These are phyloP conservation scores for Penicillium frequentans DNA, from an alignment of 2,329 filamentous ascomycete species.

Conservation along the genomic window DNA sequence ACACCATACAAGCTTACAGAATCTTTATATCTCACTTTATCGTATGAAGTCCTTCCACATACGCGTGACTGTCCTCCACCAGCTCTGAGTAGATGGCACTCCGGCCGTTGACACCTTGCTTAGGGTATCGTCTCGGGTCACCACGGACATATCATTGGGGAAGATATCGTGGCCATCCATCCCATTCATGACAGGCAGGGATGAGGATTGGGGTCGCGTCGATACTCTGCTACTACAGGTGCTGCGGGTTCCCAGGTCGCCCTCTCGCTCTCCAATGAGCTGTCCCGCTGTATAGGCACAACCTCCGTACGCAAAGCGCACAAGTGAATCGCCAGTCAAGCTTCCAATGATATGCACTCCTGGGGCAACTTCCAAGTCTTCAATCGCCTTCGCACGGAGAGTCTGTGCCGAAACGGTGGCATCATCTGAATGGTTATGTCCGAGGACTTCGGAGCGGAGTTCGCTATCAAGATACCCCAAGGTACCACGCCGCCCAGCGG, in stretches of 20 bases:
- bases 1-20: background rate
- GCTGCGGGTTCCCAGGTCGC: conserved; percentile 17
- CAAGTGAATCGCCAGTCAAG: conserved; percentile 60
- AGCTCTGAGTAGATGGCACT: conserved; percentile 12
- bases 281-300: conserved; percentile 58
- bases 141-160: conserved; percentile 1
- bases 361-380: conserved; percentile 53
- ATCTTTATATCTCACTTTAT: conserved; percentile 3
- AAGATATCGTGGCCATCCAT: conserved; percentile 37
- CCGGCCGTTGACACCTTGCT: conserved; percentile 14
- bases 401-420: conserved; percentile 53
- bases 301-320: conserved; percentile 60
- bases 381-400: conserved; percentile 53
- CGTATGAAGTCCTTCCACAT: conserved; percentile 21
- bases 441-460: conserved; percentile 51
- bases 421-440: conserved; percentile 14
- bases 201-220: conserved; percentile 21
- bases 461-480: conserved; percentile 51
- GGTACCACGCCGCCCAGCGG: conserved; percentile 57
- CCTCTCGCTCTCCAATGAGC: conserved; percentile 38
- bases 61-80: conserved; percentile 21
- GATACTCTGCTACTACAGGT: conserved; percentile 19
- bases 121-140: conserved; percentile 19
- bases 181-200: conserved; percentile 38
- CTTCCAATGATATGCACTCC: conserved; percentile 60